A percentile compares a stretch with the other conserved stretches of the same genome.
These are phyloP conservation scores for Jaenimonas drosophilae DNA, from an alignment of 208 protist species.

Conservation along the genomic window DNA sequence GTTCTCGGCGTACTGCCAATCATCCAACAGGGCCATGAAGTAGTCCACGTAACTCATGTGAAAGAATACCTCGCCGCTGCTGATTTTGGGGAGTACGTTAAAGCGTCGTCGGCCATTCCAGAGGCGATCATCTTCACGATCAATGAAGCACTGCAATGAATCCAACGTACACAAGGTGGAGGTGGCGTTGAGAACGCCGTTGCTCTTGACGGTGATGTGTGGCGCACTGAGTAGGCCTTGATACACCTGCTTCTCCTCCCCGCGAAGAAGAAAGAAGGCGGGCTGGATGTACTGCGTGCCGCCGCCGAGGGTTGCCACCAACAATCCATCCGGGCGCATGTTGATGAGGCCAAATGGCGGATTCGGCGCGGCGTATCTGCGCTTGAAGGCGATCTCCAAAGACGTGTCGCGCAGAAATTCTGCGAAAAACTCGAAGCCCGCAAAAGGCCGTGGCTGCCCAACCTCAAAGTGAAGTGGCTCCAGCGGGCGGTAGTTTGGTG, in stretches of 20 bases:
- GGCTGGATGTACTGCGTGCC: conserved; percentile 80
- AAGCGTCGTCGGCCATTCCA: conserved; percentile 76
- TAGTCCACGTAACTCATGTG: conserved; percentile 74
- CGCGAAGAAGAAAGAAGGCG: conserved; percentile 43
- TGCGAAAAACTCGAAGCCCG: conserved; percentile 69
- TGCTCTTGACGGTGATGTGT: conserved; percentile 51
- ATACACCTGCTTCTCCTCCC: conserved; percentile 55
- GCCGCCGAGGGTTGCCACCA: conserved; percentile 42
- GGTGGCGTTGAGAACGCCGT: conserved; percentile 55
- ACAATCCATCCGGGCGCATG: conserved; percentile 47
- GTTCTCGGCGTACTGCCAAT: conserved; percentile 76
- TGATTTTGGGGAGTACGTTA: conserved; percentile 51
- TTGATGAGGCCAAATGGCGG: conserved; percentile 80
- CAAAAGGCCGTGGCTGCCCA: conserved; percentile 53
- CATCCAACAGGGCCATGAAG: conserved; percentile 73
- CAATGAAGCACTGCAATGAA: conserved; percentile 67
- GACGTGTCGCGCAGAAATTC: conserved; percentile 60
- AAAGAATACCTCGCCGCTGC: conserved; percentile 51
- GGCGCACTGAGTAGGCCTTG: conserved; percentile 54
- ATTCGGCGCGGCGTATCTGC: conserved; percentile 42
- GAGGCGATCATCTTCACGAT: conserved; percentile 52
- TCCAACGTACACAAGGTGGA: conserved; percentile 35
- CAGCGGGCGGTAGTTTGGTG: conserved; percentile 60
- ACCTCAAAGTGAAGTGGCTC: conserved; percentile 51
- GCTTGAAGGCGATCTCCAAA: conserved; percentile 74